Percentiles rank a stretch among this genome's conserved stretches.
Conservation (phyloP, 2,329 filamentous ascomycete species). For the Venturiaceae sp. region DNA sequence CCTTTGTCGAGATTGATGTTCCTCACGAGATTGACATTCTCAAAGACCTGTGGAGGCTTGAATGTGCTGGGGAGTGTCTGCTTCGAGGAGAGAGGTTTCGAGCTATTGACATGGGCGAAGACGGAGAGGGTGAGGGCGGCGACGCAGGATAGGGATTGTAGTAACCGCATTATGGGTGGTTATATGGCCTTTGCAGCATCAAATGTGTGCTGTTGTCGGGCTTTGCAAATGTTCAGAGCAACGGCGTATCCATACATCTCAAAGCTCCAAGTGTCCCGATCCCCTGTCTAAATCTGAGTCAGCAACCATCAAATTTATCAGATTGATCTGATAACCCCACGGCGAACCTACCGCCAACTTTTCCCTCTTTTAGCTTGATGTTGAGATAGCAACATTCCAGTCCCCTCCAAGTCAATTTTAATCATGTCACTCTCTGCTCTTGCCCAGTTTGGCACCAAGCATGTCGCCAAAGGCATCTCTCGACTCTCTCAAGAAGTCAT, state of each 20-base stretch:
- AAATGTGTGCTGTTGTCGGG: not conserved
- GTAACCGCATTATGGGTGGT: conserved; percentile 11
- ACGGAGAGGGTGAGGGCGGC: conserved; percentile 51
- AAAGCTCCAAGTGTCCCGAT: too few relatives aligned
- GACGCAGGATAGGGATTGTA: conserved; percentile 23
- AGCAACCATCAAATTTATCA: not conserved
- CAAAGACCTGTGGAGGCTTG: conserved; percentile 82
- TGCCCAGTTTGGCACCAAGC: conserved; percentile 1
- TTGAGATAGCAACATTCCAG: not conserved
- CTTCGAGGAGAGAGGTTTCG: conserved; percentile 44
- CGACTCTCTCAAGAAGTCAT: conserved; percentile 10
- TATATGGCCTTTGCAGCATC: not conserved
- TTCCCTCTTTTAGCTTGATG: not conserved
- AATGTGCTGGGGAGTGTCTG: conserved; percentile 47
- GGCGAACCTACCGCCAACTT: not conserved
- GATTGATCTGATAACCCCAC: too few relatives aligned
- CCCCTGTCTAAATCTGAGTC: too few relatives aligned
- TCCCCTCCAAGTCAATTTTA: not conserved
- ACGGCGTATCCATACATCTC: too few relatives aligned
- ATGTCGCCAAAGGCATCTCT: conserved; percentile 6
- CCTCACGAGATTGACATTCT: conserved; percentile 85
- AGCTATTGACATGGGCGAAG: conserved; percentile 48
- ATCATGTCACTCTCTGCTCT: not conserved
- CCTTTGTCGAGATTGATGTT: conserved; percentile 88
- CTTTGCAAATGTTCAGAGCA: too few relatives aligned